phyloP scores from a whole-genome alignment of 805 yeast genomes.

The Saccharomycopsis fermentans region DNA sequence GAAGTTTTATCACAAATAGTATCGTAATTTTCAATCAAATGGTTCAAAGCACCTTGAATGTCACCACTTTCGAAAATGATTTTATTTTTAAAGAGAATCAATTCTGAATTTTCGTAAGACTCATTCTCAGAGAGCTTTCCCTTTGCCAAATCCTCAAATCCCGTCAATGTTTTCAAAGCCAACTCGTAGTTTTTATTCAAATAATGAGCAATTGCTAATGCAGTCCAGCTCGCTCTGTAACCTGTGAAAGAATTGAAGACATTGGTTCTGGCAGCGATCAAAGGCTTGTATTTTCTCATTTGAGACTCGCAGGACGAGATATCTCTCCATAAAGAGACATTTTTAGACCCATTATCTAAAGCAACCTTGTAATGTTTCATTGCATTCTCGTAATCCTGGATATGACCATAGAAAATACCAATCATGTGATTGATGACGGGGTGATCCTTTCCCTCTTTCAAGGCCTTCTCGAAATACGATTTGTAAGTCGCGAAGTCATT shows the following conservation, averaged over 20 bases:
- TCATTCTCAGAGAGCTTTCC: constrained; percentile 61
- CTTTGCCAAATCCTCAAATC: constrained; percentile 65
- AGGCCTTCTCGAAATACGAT: constrained; percentile 53
- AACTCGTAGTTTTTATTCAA: constrained; percentile 54
- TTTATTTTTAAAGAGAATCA: constrained; percentile 60
- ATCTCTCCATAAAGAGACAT: constrained; percentile 73
- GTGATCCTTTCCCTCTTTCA: constrained; percentile 47
- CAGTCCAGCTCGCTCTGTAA: constrained; percentile 84
- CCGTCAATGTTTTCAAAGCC: constrained; percentile 61
- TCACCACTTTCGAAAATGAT: constrained; percentile 57
- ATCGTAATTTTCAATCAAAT: constrained; percentile 44
- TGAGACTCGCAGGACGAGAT: constrained; percentile 73
- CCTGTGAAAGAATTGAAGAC: constrained; percentile 70
- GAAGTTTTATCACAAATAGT: constrained; percentile 50
- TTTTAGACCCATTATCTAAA: constrained; percentile 64
- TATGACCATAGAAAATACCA: constrained; percentile 70
- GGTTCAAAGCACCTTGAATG: constrained; percentile 50
- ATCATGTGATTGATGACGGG: constrained; percentile 75
- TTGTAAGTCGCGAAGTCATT: constrained; percentile 5
- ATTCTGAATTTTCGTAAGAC: constrained; percentile 71
- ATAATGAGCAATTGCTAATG: constrained; percentile 77
- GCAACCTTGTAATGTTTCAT: constrained; percentile 70
- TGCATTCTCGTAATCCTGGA: constrained; percentile 64
- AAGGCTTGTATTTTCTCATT: constrained; percentile 56
- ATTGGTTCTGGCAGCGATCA: constrained; percentile 52